phyloP scores from a whole-genome alignment of 441 rosid genomes.

The Biscutella laevigata region DNA sequence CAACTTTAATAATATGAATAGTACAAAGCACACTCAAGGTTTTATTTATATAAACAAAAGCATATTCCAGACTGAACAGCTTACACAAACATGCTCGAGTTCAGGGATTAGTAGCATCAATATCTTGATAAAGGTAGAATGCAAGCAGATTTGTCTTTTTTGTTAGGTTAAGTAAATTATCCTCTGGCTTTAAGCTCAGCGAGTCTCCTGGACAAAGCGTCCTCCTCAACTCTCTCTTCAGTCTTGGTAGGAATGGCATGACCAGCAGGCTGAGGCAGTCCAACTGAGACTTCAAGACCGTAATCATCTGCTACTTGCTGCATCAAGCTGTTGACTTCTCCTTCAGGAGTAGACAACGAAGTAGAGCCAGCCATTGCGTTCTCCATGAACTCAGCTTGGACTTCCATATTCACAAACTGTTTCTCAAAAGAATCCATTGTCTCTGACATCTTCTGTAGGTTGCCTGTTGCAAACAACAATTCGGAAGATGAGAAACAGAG shows the following conservation, averaged over 20 bases:
- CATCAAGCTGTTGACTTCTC: conserved; percentile 90
- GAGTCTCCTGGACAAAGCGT: conserved; percentile 76
- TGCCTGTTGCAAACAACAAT: conserved; percentile 35
- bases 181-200: conserved; percentile 87
- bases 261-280: conserved; percentile 86
- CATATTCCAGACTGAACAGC: conserved; percentile 2
- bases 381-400: conserved; percentile 91
- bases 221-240: conserved; percentile 77
- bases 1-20: no score
- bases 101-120: background rate
- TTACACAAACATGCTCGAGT: conserved; percentile 1
- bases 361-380: conserved; percentile 88
- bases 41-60: conserved; percentile 9
- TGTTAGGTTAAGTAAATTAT: conserved; percentile 15
- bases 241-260: conserved; percentile 63
- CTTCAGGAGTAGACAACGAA: conserved; percentile 81
- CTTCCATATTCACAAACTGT: conserved; percentile 96
- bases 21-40: conserved; percentile 2
- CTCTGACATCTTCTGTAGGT: conserved; percentile 88
- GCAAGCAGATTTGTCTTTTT: background rate
- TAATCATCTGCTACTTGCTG: conserved; percentile 91
- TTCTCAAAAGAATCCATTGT: conserved; percentile 89
- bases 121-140: background rate
- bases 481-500: background rate
- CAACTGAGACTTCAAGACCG: conserved; percentile 83